phyloP scores from a whole-genome alignment of 2,329 filamentous ascomycete genomes.

The Fusarium hainanense region DNA sequence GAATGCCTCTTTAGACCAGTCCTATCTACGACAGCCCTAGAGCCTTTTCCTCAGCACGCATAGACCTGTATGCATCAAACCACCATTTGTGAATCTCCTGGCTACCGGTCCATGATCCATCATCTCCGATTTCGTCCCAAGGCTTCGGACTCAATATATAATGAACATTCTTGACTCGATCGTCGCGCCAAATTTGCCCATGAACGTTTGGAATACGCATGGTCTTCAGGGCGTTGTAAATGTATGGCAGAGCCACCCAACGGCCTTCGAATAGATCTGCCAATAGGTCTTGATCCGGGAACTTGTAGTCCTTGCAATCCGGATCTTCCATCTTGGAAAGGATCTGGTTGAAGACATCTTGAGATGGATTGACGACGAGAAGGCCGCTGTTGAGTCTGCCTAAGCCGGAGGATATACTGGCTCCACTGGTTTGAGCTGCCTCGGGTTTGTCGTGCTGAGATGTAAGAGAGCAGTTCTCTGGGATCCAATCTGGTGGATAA shows the following conservation, averaged over 20 bases:
- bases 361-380: slow-evolving; percentile 17
- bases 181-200: slow-evolving; percentile 6
- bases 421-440: not conserved
- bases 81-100: slow-evolving; percentile 26
- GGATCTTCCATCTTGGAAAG: not conserved
- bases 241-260: slow-evolving; percentile 14
- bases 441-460: slow-evolving; percentile 6
- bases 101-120: slow-evolving; percentile 1
- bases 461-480: slow-evolving; percentile 19
- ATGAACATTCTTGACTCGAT: slow-evolving; percentile 22
- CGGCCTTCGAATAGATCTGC: slow-evolving; percentile 7
- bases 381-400: slow-evolving; percentile 26
- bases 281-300: slow-evolving; percentile 19
- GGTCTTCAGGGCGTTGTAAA: slow-evolving; percentile 23
- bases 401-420: not conserved
- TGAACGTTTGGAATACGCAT: slow-evolving; percentile 3
- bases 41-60: not conserved
- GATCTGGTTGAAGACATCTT: not conserved
- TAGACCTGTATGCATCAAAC: slow-evolving; percentile 7
- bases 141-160: slow-evolving; percentile 26
- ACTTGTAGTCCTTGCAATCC: not conserved
- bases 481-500: slow-evolving; percentile 16
- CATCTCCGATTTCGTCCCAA: not conserved
- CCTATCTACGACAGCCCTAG: fast-evolving
- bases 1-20: slow-evolving; percentile 1